Percentiles rank a stretch among this genome's conserved stretches.
These are phyloP conservation scores for Larix kaempferi DNA, from an alignment of 75 land plant genomes.

Conservation along the genomic window DNA sequence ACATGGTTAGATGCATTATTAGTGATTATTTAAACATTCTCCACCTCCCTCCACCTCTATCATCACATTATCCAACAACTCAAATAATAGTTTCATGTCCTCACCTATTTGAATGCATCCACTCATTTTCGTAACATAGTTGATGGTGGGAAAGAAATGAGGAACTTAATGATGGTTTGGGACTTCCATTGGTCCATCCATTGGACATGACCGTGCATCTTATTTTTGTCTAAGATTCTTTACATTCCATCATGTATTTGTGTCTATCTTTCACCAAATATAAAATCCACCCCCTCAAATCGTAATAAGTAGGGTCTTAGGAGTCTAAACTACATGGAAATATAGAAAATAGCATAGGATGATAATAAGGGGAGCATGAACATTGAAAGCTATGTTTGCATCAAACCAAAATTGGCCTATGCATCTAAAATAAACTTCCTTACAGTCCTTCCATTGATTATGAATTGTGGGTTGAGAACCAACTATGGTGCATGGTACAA, in stretches of 20 bases:
- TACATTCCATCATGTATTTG: conserved; percentile 5
- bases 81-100: conserved; percentile 22
- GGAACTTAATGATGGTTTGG: conserved; percentile 34
- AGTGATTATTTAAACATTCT: conserved; percentile 30
- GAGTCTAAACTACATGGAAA: conserved; percentile 22
- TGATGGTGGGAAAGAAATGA: conserved; percentile 26
- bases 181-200: conserved; percentile 25
- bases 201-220: no score
- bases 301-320: conserved; percentile 21
- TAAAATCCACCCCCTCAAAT: conserved; percentile 17
- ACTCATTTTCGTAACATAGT: conserved; percentile 27
- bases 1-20: conserved; percentile 26
- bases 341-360: conserved; percentile 23
- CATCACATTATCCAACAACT: conserved; percentile 26
- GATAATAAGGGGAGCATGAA: conserved; percentile 16
- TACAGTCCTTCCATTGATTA: no score
- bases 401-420: neutral
- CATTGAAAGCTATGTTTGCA: conserved; percentile 25
- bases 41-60: conserved; percentile 23
- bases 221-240: conserved; percentile 24
- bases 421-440: no score
- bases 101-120: conserved; percentile 25
- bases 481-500: no score
- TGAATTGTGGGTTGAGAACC: no score
- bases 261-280: conserved; percentile 16